phyloP scores from a whole-genome alignment of 192 early-diverging fungal genomes.

The Coemansia sp. region DNA sequence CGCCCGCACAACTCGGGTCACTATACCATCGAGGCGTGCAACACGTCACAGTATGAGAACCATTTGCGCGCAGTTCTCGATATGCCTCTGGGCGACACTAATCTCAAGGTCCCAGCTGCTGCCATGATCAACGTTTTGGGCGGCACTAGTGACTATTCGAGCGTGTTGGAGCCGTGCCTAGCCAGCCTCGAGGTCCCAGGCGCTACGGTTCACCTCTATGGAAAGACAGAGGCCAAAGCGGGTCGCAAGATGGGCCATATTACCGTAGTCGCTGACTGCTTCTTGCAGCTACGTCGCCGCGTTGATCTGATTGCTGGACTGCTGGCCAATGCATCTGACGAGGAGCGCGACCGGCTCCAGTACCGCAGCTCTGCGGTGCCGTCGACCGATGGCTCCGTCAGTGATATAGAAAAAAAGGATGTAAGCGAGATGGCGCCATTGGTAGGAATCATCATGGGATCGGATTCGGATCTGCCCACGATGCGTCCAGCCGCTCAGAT shows the following conservation, averaged over 20 bases:
- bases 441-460: slow-evolving; percentile 99
- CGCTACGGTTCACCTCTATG: slow-evolving; percentile 92
- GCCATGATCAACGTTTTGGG: slow-evolving; percentile 98
- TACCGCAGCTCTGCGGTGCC: slow-evolving; percentile 21
- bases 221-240: slow-evolving; percentile 83
- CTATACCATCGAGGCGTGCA: slow-evolving; percentile 96
- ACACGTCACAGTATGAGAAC: slow-evolving; percentile 97
- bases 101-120: slow-evolving; percentile 86
- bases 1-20: slow-evolving; percentile 99
- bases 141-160: slow-evolving; percentile 60
- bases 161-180: slow-evolving; percentile 56
- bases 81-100: slow-evolving; percentile 83
- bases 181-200: slow-evolving; percentile 76
- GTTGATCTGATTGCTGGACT: slow-evolving; percentile 63
- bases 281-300: slow-evolving; percentile 72
- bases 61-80: slow-evolving; percentile 90
- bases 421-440: slow-evolving; percentile 62
- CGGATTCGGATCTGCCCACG: slow-evolving; percentile 95
- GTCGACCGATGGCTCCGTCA: slow-evolving; percentile 31
- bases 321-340: slow-evolving; percentile 50
- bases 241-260: slow-evolving; percentile 99
- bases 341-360: slow-evolving; percentile 36
- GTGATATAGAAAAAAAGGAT: slow-evolving; percentile 33
- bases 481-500: slow-evolving; percentile 91
- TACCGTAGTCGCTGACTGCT: slow-evolving; percentile 85